Percentiles rank a stretch among this genome's conserved stretches.
phyloP scores from a whole-genome alignment of 2,329 filamentous ascomycete genomes.

The Mariannaea elegans region DNA sequence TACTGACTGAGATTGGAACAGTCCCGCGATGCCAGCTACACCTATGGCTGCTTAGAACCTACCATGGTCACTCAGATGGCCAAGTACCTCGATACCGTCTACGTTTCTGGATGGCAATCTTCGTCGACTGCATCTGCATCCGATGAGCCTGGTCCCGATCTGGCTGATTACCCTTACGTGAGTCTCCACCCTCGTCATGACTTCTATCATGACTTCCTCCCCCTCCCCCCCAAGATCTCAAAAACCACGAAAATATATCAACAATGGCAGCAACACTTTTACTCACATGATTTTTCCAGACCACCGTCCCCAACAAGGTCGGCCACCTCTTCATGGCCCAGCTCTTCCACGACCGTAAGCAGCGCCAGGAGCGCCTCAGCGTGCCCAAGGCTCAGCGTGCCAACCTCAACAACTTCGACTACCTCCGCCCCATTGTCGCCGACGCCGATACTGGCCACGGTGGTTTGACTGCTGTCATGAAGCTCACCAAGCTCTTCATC shows the following conservation, averaged over 20 bases:
- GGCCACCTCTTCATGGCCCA: slow-evolving; percentile 98
- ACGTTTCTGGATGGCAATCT: slow-evolving; percentile 98
- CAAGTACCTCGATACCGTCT: slow-evolving; percentile 97
- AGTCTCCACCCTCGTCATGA: slow-evolving; percentile 44
- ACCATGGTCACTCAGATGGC: slow-evolving; percentile 99
- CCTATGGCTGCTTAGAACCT: slow-evolving; percentile 96
- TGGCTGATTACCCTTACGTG: slow-evolving; percentile 96
- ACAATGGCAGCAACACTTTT: background rate
- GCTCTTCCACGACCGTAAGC: slow-evolving; percentile 99
- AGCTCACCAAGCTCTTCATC: slow-evolving; percentile 96
- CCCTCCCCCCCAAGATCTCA: too few relatives aligned
- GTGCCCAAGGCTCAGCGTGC: slow-evolving; percentile 76
- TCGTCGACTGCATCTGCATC: slow-evolving; percentile 95
- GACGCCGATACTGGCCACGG: slow-evolving; percentile 98
- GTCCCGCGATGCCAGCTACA: slow-evolving; percentile 88
- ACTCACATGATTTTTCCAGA: too few relatives aligned
- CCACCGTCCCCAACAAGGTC: slow-evolving; percentile 98
- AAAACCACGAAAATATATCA: background rate
- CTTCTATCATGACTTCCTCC: background rate
- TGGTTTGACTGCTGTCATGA: slow-evolving; percentile 98
- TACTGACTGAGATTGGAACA: slow-evolving; percentile 46
- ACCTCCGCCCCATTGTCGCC: slow-evolving; percentile 93
- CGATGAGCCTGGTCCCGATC: slow-evolving; percentile 95
- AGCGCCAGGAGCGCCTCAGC: slow-evolving; percentile 91
- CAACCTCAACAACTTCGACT: slow-evolving; percentile 85